phyloP scores from a whole-genome alignment of 1,284 basidiomycete species.

The Earliella scabrosa region DNA sequence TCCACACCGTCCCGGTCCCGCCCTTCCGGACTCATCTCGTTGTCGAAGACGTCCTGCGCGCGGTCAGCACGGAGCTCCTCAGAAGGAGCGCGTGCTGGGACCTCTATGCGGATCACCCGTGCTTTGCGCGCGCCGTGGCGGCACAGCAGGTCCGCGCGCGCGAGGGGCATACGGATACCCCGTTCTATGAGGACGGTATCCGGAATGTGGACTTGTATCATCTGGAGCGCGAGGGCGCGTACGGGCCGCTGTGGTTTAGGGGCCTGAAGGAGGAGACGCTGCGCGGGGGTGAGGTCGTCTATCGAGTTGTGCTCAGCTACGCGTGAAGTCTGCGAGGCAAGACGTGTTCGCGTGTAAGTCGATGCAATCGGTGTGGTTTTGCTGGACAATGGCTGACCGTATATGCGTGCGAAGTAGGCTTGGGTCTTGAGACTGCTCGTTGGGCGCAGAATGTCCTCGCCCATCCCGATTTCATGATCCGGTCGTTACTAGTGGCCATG shows the following conservation, averaged over 20 bases:
- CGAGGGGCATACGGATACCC: neutral
- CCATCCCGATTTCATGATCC: too few species aligned
- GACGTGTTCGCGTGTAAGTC: too few species aligned
- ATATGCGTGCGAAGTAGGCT: too few species aligned
- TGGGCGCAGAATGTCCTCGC: too few species aligned
- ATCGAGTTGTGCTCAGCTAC: conserved; percentile 8
- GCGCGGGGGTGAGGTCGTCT: conserved; percentile 3
- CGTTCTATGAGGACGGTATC: conserved; percentile 1
- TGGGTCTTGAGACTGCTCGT: too few species aligned
- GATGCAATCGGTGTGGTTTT: too few species aligned
- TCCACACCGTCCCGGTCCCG: neutral
- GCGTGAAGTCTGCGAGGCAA: too few species aligned
- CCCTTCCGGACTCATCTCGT: conserved; percentile 1
- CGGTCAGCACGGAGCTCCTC: conserved; percentile 6
- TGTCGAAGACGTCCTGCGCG: conserved; percentile 5
- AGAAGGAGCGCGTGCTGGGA: conserved; percentile 3
- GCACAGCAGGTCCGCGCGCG: conserved; percentile 3
- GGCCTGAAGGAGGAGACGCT: conserved; percentile 2
- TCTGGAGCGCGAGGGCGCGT: neutral
- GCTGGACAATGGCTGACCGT: too few species aligned
- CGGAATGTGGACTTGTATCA: conserved; percentile 13
- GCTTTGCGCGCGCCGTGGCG: neutral
- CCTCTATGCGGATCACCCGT: conserved; percentile 7
- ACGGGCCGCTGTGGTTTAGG: conserved; percentile 2
- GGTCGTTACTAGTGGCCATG: too few species aligned